These are phyloP conservation scores for Russula virescens DNA, from an alignment of 768 basidiomycete species.

Conservation along the genomic window DNA sequence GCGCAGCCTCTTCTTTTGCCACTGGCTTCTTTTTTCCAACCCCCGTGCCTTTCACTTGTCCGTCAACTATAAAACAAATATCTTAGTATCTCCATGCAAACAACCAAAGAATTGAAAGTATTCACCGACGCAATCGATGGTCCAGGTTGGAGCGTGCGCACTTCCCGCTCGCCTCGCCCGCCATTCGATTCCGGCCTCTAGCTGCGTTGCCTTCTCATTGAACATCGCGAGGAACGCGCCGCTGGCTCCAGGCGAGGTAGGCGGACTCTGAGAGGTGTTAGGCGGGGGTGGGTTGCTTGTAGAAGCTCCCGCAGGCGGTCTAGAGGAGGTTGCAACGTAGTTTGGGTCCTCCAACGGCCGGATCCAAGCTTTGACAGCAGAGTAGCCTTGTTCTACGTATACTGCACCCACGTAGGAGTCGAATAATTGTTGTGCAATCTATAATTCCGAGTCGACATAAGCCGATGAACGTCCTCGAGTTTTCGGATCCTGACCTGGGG, in stretches of 20 bases:
- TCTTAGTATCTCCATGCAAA: neutral
- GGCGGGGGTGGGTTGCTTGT: constrained; percentile 25
- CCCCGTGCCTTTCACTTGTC: constrained; percentile 60
- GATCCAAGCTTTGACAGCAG: constrained; percentile 12
- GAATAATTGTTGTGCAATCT: constrained; percentile 20
- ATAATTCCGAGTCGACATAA: neutral
- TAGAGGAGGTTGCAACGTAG: neutral
- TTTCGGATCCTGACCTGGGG: neutral
- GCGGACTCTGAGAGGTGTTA: too few relatives aligned
- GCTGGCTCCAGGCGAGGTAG: constrained; percentile 39
- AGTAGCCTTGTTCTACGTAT: constrained; percentile 7
- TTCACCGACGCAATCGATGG: constrained; percentile 63
- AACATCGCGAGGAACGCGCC: constrained; percentile 68
- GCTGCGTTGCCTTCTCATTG: constrained; percentile 66
- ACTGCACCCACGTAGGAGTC: constrained; percentile 20
- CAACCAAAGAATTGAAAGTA: neutral
- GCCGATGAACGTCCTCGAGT: neutral
- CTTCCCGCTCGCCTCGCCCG: constrained; percentile 56
- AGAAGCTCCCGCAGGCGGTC: constrained; percentile 2
- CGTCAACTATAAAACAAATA: constrained; percentile 47
- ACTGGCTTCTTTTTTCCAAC: constrained; percentile 61
- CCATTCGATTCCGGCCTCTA: constrained; percentile 57
- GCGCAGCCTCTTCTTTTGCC: constrained; percentile 74
- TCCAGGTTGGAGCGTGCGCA: constrained; percentile 64
- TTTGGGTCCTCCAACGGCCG: constrained; percentile 16